Evolutionary conservation across 2,329 filamentous ascomycete genomes (phyloP), one percentile per base, ranked within the genome.

Genomic region (Cladosporium cucumerinum): DNA sequence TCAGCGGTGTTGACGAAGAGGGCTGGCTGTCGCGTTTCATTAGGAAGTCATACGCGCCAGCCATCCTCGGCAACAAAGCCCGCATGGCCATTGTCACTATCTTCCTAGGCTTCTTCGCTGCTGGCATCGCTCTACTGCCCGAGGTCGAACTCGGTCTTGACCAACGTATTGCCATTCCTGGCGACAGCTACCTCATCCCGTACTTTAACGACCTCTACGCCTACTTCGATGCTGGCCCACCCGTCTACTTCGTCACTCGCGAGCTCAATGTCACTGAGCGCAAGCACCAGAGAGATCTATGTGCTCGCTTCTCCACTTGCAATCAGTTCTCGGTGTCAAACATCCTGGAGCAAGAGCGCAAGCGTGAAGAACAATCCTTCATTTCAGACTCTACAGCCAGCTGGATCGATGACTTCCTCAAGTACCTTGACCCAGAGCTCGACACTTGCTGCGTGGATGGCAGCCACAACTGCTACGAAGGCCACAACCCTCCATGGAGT

Each of bases 121-220:
- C 91, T 23, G 92, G 89, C 12, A 78, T 99, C 26, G 92, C 93
- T 1, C 81, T 99, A 34, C 84, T 98, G 18, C 96, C 95, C 0
- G 86, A 89, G 68, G 87, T 99, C 21, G 80, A 94, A 70, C 86
- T 99, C 49, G 95, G 95, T 0, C 83, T 99, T 30, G 95, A 99
- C 73, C 95, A 99, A 79, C 88, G 95, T 21, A 94, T 97, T 63
- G 95, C 95, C 12, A 90, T 99, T 65, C 95, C 95, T 0, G 91
- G 91, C 69, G 93, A 92, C 72, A 98, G 94, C 1, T 99, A 99
- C 75, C 82, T 99, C 59, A 97, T 99, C 67, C 87, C 90, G 11
- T 99, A 97, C 78, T 99, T 99, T 79, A 93, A 98, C 73, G 95
- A 99, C 75, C 82, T 99, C 32, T 96, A 97, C 76, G 87, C 88